Conservation (phyloP, 805 yeast genomes). For the Hanseniaspora clermontiae region DNA sequence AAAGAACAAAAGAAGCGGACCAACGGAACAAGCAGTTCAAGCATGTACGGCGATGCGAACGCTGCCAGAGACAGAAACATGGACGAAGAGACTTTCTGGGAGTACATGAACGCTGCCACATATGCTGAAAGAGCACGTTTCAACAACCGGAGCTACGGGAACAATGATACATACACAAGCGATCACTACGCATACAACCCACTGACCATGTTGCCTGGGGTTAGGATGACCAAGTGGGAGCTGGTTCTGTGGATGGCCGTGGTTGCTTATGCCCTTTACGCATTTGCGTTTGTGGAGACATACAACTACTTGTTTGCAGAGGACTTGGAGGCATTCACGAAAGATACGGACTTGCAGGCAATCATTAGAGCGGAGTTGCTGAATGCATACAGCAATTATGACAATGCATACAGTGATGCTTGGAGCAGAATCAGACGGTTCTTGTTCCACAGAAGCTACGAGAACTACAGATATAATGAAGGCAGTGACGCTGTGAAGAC, state of each 20-base stretch:
- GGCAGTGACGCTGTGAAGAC: background rate
- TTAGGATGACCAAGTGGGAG: background rate
- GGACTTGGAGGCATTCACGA: background rate
- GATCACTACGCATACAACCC: background rate
- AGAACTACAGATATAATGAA: background rate
- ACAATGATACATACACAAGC: background rate
- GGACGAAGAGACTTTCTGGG: background rate
- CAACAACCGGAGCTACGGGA: background rate
- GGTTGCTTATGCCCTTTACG: background rate
- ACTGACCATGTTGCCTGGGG: background rate
- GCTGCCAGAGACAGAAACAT: background rate
- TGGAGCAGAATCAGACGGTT: conserved; percentile 9
- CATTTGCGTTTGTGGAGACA: background rate
- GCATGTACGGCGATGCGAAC: background rate
- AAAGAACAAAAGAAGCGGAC: background rate
- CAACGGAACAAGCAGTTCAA: background rate
- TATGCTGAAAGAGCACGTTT: background rate
- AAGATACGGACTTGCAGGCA: conserved; percentile 1
- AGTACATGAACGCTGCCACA: conserved; percentile 8
- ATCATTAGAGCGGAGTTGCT: background rate
- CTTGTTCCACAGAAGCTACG: conserved; percentile 4
- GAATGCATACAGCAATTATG: conserved; percentile 2
- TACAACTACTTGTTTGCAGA: background rate
- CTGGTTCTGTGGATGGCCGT: background rate
- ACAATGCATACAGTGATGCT: background rate